Percentiles rank a stretch among this genome's conserved stretches.
These are phyloP conservation scores for Chrysochromulina parva DNA, from an alignment of 78 protist genomes.

Conservation along the genomic window DNA sequence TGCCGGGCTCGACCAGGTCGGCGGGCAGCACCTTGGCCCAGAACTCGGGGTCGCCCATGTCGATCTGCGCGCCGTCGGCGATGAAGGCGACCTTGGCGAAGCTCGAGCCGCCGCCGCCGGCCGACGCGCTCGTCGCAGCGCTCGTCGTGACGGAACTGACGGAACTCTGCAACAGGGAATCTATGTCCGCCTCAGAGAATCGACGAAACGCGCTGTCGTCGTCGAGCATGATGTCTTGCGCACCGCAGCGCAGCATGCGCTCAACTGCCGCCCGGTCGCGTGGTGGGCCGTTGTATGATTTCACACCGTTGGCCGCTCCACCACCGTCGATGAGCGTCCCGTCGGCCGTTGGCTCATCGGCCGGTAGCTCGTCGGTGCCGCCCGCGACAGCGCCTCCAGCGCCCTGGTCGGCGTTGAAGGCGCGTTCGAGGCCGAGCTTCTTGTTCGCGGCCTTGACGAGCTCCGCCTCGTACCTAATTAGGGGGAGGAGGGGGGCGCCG, in stretches of 20 bases:
- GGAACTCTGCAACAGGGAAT: conserved; percentile 23
- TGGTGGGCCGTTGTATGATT: not conserved
- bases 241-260: conserved; percentile 42
- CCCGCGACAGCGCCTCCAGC: not conserved
- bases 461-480: conserved; percentile 46
- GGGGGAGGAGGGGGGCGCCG: too few relatives aligned
- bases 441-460: conserved; percentile 52
- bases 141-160: not conserved
- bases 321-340: not conserved
- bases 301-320: not conserved
- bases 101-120: not conserved
- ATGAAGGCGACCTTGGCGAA: conserved; percentile 58
- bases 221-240: conserved; percentile 34
- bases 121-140: not conserved
- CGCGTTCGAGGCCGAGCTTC: conserved; percentile 69
- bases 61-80: not conserved
- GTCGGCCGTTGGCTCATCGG: not conserved
- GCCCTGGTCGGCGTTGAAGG: conserved; percentile 26
- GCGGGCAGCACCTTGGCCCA: conserved; percentile 50
- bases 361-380: not conserved
- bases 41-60: conserved; percentile 22
- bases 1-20: not conserved
- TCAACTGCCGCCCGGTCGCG: conserved; percentile 34
- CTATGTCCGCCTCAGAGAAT: conserved; percentile 40
- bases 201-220: not conserved